phyloP scores from a whole-genome alignment of 306 rosid genomes.

The Castanea mollissima region DNA sequence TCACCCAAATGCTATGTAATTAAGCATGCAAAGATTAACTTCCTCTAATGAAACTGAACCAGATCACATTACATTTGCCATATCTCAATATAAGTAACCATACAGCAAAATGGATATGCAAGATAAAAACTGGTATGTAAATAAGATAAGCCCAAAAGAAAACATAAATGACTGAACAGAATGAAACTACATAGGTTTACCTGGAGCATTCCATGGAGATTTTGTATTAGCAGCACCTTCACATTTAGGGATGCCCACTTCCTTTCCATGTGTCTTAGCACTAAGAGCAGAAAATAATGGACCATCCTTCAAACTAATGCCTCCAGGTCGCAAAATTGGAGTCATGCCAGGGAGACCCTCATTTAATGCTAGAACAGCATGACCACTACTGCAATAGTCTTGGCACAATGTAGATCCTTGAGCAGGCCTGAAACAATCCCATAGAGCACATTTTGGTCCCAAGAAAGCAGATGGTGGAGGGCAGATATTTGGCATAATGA shows the following conservation, averaged over 20 bases:
- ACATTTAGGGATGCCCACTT: constrained; percentile 83
- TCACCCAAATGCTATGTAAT: not conserved
- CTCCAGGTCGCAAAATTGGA: constrained; percentile 87
- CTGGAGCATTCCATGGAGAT: constrained; percentile 96
- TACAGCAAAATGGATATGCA: constrained; percentile 10
- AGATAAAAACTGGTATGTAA: not conserved
- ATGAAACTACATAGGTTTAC: constrained; percentile 32
- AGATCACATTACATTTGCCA: not conserved
- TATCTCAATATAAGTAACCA: constrained; percentile 12
- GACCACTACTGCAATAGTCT: constrained; percentile 78
- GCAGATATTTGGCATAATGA: constrained; percentile 66
- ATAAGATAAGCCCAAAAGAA: not conserved
- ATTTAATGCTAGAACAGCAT: constrained; percentile 64
- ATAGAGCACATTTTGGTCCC: constrained; percentile 89
- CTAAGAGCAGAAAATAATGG: constrained; percentile 78
- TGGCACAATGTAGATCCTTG: constrained; percentile 69
- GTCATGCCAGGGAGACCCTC: constrained; percentile 89
- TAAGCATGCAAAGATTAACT: not conserved
- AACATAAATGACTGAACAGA: constrained; percentile 5
- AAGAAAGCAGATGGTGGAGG: constrained; percentile 93
- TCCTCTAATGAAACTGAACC: not conserved
- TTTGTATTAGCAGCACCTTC: constrained; percentile 94
- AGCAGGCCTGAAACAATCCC: constrained; percentile 98
- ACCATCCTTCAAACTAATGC: constrained; percentile 82
- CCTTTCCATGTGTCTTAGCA: constrained; percentile 76